Evolutionary conservation across 2,329 filamentous ascomycete species (phyloP), one percentile per base, ranked within the genome.

Genomic region (Ophiostoma sp.): DNA sequence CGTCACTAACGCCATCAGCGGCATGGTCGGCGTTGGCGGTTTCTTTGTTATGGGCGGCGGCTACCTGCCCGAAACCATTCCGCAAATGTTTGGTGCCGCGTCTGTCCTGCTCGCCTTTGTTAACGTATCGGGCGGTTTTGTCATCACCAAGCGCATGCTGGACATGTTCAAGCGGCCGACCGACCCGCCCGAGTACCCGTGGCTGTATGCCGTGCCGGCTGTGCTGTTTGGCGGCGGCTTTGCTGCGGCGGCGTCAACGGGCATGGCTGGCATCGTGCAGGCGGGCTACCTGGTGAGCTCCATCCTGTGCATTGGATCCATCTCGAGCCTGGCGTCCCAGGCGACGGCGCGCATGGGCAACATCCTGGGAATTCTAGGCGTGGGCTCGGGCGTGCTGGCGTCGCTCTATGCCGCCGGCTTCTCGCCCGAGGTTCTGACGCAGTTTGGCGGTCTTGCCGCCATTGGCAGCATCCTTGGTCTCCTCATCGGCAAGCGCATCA

Each of bases 61-160:
- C 33, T 90, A 89, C 76, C 73, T 92, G 0, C 92, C 92, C 0
- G 87, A 89, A 75, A 96, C 92, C 0, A 83, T 96, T 6, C 93
- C 93, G 0, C 92, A 96, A 77, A 79, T 81, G 1, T 87, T 97
- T 48, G 93, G 93, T 69, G 91, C 93, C 1, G 79, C 88, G 1
- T 96, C 92, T 1, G 93, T 96, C 1, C 82, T 95, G 5, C 81
- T 97, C 27, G 93, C 93, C 0, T 96, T 95, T 77, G 91, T 96
- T 73, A 96, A 96, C 74, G 89, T 97, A 2, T 90, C 91, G 0
- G 93, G 93, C 71, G 93, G 93, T 0, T 97, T 97, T 72, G 90
- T 96, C 62, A 92, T 97, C 72, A 96, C 93, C 3, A 96, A 96
- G 80, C 86, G 93, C 73, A 97, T 97, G 93, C 83, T 97, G 62